A percentile compares a stretch with the other conserved stretches of the same genome.
phyloP scores from a whole-genome alignment of 225 moss, liverwort and hornwort species.

The Anthoceros angustus region DNA sequence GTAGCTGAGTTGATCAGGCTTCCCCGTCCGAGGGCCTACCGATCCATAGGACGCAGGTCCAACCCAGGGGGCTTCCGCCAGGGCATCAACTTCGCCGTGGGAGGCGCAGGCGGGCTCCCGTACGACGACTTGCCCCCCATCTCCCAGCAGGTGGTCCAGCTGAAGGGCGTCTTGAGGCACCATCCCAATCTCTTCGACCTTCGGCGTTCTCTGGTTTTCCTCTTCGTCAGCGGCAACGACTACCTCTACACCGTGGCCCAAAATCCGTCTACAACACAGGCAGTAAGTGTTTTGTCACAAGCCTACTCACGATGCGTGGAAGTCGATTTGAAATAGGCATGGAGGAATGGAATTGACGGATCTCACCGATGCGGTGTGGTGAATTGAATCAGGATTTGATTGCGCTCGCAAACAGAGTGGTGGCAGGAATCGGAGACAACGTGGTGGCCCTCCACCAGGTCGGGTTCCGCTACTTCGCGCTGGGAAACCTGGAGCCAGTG shows the following conservation, averaged over 20 bases:
- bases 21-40: neutral
- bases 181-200: constrained; percentile 24
- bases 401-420: neutral
- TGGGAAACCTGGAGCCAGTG: constrained; percentile 15
- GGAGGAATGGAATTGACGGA: neutral
- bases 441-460: neutral
- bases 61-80: constrained; percentile 26
- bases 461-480: neutral
- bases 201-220: constrained; percentile 25
- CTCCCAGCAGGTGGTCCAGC: constrained; percentile 28
- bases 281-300: neutral
- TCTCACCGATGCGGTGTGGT: neutral
- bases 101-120: constrained; percentile 31
- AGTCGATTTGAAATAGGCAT: neutral
- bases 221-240: constrained; percentile 37
- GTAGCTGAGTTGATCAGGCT: neutral
- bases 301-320: neutral
- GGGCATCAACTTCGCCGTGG: constrained; percentile 46
- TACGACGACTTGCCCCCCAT: constrained; percentile 21
- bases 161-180: constrained; percentile 13
- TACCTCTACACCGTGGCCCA: constrained; percentile 21
- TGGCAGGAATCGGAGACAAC: neutral
- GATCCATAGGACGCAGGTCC: neutral
- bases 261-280: constrained; percentile 26
- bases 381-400: neutral